Evolutionary conservation across 352 stramenopile genomes (phyloP), one percentile per base, ranked within the genome.

Genomic region (Achlya hypogyna): DNA sequence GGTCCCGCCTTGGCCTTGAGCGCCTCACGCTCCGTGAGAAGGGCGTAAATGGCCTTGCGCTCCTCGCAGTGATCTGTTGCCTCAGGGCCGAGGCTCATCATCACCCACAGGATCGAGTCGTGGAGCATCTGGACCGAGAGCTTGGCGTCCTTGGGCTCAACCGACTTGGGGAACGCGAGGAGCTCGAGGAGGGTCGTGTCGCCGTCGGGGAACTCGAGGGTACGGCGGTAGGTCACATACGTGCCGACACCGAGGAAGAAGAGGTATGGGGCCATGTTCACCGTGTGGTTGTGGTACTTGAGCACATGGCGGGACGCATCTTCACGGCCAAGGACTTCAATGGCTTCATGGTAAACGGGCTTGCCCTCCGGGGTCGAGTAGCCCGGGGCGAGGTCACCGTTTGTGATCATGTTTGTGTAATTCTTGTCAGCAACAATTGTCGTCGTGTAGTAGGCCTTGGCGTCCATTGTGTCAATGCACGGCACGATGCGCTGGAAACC

Each of bases 361-460:
- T 86, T 78, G 31, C 78, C 78, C n/a, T 75, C 73, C 8, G 81
- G 75, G 38, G 75, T 82, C 63, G 79, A 72, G 60, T 84, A 91
- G 54, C 79, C 79, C 27, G 79, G 82, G 9, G 82, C 80, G 53
- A 87, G 66, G 59, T 91, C 82, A 69, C 82, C 82, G 70, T 88
- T 91, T 23, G 82, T 91, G 66, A 91, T 88, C 49, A 88, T 84
- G 71, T 91, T 91, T 3, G 80, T 91, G 72, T 91, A 91, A 52
- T 72, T 74, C 60, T 79, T 89, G 66, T 81, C 77, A 1, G 82
- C 78, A 12, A 88, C 76, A 45, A 88, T 89, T 0, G 80, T 91
- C 20, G 82, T 91, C 16, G 82, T 91, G 71, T 91, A 88, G 73
- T 87, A 88, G 0, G 80, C 79, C 71, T 91, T 91, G 47, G 80